These are phyloP conservation scores for Syncephalis plumigaleata DNA, from an alignment of 371 early-diverging fungal genomes.

Conservation along the genomic window DNA sequence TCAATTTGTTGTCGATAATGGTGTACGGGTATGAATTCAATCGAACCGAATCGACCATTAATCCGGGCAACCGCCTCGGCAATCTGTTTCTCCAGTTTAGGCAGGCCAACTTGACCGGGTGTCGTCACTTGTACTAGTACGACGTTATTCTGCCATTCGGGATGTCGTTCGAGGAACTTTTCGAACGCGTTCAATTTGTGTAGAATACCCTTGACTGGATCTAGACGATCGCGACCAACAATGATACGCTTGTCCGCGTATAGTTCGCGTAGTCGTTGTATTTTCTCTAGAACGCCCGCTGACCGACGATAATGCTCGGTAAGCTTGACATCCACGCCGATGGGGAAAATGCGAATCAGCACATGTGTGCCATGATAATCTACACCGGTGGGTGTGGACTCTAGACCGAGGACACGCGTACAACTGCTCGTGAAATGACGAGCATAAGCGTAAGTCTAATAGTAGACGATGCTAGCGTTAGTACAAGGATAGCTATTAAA, in stretches of 20 bases:
- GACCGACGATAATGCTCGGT: conserved; percentile 19
- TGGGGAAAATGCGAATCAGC: conserved; percentile 82
- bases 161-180: conserved; percentile 74
- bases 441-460: conserved; percentile 82
- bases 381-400: conserved; percentile 71
- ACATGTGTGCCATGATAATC: conserved; percentile 56
- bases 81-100: conserved; percentile 65
- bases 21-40: conserved; percentile 89
- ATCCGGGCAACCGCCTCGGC: conserved; percentile 80
- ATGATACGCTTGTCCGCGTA: conserved; percentile 91
- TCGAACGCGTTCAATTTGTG: conserved; percentile 94
- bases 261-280: conserved; percentile 58
- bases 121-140: conserved; percentile 74
- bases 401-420: conserved; percentile 75
- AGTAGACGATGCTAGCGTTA: not conserved
- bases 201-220: conserved; percentile 94
- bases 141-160: conserved; percentile 72
- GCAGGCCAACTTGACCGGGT: conserved; percentile 25
- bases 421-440: conserved; percentile 91
- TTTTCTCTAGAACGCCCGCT: conserved; percentile 36
- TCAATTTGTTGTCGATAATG: conserved; percentile 91
- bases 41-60: conserved; percentile 86
- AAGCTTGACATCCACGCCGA: conserved; percentile 79
- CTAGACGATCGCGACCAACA: conserved; percentile 95
- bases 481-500: conserved; percentile 1